Percentiles rank a stretch among this genome's conserved stretches.
Conservation (phyloP, 192 early-diverging fungal genomes). For the Spinellus fusiger region DNA sequence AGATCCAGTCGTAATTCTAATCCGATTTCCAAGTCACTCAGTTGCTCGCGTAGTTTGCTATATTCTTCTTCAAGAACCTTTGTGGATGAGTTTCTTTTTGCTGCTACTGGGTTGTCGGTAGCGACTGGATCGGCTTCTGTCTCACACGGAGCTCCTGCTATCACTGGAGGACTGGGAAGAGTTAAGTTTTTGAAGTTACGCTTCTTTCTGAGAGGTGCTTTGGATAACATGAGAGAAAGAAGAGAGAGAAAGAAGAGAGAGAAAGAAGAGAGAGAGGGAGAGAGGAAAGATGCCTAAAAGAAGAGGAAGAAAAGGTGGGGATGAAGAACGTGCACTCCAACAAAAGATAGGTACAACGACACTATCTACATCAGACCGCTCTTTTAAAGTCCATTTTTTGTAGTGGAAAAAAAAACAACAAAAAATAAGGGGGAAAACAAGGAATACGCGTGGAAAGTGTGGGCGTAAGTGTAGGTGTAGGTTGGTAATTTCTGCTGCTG, state of each 20-base stretch:
- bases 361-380: neutral
- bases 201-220: slow-evolving; percentile 37
- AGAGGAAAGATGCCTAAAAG: neutral
- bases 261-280: neutral
- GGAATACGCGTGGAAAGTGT: too few species aligned
- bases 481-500: too few species aligned
- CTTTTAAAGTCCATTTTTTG: neutral
- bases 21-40: slow-evolving; percentile 61
- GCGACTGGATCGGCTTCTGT: slow-evolving; percentile 16
- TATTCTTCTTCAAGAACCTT: slow-evolving; percentile 22
- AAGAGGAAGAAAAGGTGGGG: neutral
- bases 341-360: neutral
- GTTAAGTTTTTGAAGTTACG: slow-evolving; percentile 47
- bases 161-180: slow-evolving; percentile 34
- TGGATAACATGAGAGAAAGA: slow-evolving; percentile 1
- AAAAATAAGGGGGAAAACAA: too few species aligned
- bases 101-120: slow-evolving; percentile 10
- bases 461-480: too few species aligned
- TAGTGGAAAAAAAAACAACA: neutral
- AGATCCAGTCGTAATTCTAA: slow-evolving; percentile 72
- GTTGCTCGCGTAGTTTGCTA: slow-evolving; percentile 33
- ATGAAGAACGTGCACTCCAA: neutral
- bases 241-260: neutral
- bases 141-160: slow-evolving; percentile 14
- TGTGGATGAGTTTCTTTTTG: neutral